A percentile compares a stretch with the other conserved stretches of the same genome.
phyloP scores from a whole-genome alignment of 2,329 filamentous ascomycete genomes.

The Talaromyces piceae region DNA sequence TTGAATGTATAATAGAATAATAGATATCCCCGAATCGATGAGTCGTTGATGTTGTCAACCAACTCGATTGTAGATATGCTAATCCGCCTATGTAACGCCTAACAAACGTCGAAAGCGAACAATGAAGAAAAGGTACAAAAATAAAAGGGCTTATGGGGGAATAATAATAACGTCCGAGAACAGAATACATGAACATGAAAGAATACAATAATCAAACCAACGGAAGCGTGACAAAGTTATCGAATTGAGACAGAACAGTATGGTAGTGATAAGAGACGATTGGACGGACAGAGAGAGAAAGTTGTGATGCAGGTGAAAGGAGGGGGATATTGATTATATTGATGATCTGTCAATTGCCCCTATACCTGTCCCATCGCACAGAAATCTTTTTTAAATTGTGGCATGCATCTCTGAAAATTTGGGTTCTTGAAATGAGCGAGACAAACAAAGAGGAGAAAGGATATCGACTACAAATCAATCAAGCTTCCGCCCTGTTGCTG shows the following conservation, averaged over 20 bases:
- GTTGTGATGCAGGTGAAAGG: not conserved
- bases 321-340: not conserved
- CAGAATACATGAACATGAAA: not conserved
- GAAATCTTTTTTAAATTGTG: not conserved
- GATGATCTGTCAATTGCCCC: not conserved
- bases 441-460: not conserved
- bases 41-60: not conserved
- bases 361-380: not conserved
- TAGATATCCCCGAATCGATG: not conserved
- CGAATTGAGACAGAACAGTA: not conserved
- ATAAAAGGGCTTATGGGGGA: not conserved
- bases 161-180: not conserved
- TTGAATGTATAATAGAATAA: not conserved
- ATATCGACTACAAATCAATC: constrained; percentile 49
- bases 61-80: not conserved
- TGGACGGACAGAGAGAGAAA: not conserved
- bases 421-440: not conserved
- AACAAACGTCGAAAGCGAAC: not conserved
- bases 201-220: not conserved
- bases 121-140: not conserved
- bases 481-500: constrained; percentile 47
- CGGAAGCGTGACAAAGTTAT: not conserved
- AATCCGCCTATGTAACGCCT: constrained; percentile 1
- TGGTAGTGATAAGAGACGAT: not conserved
- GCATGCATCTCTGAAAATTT: not conserved